Evolutionary conservation across 345 rosid species (phyloP).

Genomic region (Streptanthus diversifolius): DNA sequence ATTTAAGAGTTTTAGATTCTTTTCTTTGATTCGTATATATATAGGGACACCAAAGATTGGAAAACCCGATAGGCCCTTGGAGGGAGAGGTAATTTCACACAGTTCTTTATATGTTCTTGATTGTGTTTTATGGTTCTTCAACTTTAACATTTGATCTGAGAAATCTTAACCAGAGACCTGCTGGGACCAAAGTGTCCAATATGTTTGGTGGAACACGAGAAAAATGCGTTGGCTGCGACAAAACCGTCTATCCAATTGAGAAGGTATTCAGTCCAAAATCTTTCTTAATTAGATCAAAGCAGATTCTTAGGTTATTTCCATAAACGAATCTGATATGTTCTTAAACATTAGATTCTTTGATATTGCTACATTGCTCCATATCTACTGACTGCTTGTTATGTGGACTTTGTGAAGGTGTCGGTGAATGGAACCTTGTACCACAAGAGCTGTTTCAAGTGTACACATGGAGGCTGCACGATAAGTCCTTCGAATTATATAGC

Average conservation of each 20-base stretch:
- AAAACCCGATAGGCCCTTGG: conserved; percentile 70
- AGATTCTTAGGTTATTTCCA: not conserved
- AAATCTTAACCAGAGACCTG: conserved; percentile 58
- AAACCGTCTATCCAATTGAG: conserved; percentile 87
- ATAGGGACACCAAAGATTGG: conserved; percentile 86
- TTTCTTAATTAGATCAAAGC: not conserved
- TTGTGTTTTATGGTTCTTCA: conserved; percentile 3
- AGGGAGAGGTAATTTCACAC: conserved; percentile 61
- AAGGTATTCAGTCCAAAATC: conserved; percentile 46
- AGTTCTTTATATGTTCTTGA: not conserved
- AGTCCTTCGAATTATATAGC: conserved; percentile 96
- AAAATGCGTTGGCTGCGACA: conserved; percentile 81
- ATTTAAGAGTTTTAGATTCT: conserved; percentile 8
- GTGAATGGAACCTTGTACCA: conserved; percentile 96
- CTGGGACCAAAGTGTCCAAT: conserved; percentile 65
- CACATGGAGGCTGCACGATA: conserved; percentile 90
- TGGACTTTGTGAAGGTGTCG: conserved; percentile 53
- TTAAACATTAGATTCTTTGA: not conserved
- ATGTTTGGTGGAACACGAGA: conserved; percentile 96
- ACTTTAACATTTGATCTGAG: conserved; percentile 4
- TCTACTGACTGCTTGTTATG: not conserved
- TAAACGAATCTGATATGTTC: not conserved
- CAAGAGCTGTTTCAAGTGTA: conserved; percentile 98
- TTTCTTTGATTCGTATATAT: not conserved
- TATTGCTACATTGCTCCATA: not conserved